Evolutionary conservation across 306 rosid species (phyloP), one percentile per base, ranked within the genome.

Genomic region (Begonia fuchsioides): DNA sequence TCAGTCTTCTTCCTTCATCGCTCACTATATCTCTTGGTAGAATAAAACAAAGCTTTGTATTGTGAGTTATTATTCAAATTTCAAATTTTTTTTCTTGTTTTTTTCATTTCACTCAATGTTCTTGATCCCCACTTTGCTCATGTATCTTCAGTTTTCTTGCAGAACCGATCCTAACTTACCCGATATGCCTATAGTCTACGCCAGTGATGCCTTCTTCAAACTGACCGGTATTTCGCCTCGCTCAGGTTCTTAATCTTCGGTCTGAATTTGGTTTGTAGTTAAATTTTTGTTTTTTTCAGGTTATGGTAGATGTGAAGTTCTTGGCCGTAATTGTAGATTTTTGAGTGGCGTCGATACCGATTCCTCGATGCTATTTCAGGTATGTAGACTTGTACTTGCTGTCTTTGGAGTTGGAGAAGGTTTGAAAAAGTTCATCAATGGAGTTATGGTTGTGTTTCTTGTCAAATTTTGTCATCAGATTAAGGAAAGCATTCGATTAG

Each of bases 31-130:
- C 96, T 66, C 96, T 90, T 82, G 87, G 90, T 85, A 90, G 98
- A 90, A 90, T 90, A 86, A 85, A 85, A 77, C 94, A 90, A 73
- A 90, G 98, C 83, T 90, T 90, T 82, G 95, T 90, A 82, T 82
- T 90, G 98, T 90, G 98, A 90, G 98, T 90, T 82, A 14, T 72
- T 61, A 61, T 69, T 66, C 54, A 54, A 60, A 47, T 67, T 44
- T 45, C 32, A 26, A 53, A n/a, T n/a, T n/a, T 56, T 6, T 9
- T 20, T 18, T 47, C 47, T 48, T 20, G 15, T 13, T 8, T 20
- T 20, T 26, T 26, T 26, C 8, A 26, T 32, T 19, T 65, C 52
- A 41, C 35, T 47, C 41, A 58, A 50, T 69, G 65, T 44, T 47
- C 54, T 70, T 65, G 52, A 70, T 52, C 58, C 55, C 58, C 59